Base-by-base conservation (phyloP, 1,284 basidiomycete genomes). In the Irpex sp. region DNA sequence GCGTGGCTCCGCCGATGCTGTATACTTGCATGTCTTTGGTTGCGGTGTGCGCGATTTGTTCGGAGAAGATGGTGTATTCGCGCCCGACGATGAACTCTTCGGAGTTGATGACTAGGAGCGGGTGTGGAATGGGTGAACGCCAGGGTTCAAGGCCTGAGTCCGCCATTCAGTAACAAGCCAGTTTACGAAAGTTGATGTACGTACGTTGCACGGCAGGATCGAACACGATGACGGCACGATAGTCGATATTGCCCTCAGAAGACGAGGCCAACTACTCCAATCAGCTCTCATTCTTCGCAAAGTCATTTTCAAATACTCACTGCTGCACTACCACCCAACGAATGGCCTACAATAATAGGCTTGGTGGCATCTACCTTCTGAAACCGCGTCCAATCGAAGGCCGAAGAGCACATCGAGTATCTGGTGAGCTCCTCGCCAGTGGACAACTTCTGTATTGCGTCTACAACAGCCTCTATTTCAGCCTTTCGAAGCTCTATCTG, bases 1-100 rank as follows among this genome's bases (percentile, higher is more conserved):
- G 83, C 75, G 83, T 86, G 39, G 82, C 79, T 67, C 84, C 85
- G 45, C 81, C 82, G 49, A 72, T 67, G 57, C 67, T 66, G 33
- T 67, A 71, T 33, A 74, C 67, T 48, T 60, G 63, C 37, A 63
- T 49, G 61, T 62, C 53, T 3, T 64, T 63, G n/a, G 69, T 60
- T 5, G 33, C 62, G 47, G 60, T 67, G 10, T 66, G 58, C 1
- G 56, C 57, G 9, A 75, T 71, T 19, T 68, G 66, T 12, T 64
- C 61, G 3, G 68, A 64, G 16, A 72, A 56, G 61, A 65, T 65
- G 39, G 59, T 8, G 58, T 73, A 73, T 52, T 74, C 72, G 21
- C 63, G 58, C 56, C 72, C 74, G 19, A 69, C 63, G 6, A 71
- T 70, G 63, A 75, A 78, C 49, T 77, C 74, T 58, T 78, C 77